Conservation (phyloP, 2,329 filamentous ascomycete species). For the Chaetothyriales sp. region DNA sequence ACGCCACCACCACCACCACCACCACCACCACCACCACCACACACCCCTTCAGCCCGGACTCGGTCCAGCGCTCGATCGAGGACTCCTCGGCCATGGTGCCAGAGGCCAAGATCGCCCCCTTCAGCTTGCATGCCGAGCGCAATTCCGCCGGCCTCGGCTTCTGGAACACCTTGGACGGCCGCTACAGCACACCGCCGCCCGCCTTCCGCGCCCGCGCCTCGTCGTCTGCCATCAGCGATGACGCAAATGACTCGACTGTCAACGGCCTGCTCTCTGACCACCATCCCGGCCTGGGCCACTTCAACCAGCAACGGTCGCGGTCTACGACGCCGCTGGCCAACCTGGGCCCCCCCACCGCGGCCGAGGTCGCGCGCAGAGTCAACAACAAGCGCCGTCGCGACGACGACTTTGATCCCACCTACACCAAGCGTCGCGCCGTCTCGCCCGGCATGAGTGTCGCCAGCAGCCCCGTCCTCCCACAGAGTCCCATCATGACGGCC, state of each 20-base stretch:
- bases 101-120: slow-evolving; percentile 43
- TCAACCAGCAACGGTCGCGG: slow-evolving; percentile 23
- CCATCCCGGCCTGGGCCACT: slow-evolving; percentile 18
- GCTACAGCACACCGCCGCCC: slow-evolving; percentile 52
- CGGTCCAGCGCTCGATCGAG: slow-evolving; percentile 55
- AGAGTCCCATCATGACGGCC: slow-evolving; percentile 63
- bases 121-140: slow-evolving; percentile 59
- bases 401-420: slow-evolving; percentile 79
- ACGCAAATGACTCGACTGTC: slow-evolving; percentile 26
- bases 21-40: no score
- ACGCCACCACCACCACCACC: no score
- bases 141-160: slow-evolving; percentile 60
- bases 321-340: slow-evolving; percentile 30
- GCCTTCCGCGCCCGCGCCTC: slow-evolving; percentile 43
- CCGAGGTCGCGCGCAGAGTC: slow-evolving; percentile 64
- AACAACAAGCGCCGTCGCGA: slow-evolving; percentile 75
- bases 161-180: slow-evolving; percentile 65
- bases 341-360: slow-evolving; percentile 39
- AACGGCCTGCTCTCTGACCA: slow-evolving; percentile 18
- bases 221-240: slow-evolving; percentile 32
- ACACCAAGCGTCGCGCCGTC: slow-evolving; percentile 74
- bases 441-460: slow-evolving; percentile 83
- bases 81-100: slow-evolving; percentile 18
- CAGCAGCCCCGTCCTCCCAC: slow-evolving; percentile 69
- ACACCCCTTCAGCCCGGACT: slow-evolving; percentile 44